Conservation (phyloP, 2,329 filamentous ascomycete species). For the Domatiomyces catenatus region DNA sequence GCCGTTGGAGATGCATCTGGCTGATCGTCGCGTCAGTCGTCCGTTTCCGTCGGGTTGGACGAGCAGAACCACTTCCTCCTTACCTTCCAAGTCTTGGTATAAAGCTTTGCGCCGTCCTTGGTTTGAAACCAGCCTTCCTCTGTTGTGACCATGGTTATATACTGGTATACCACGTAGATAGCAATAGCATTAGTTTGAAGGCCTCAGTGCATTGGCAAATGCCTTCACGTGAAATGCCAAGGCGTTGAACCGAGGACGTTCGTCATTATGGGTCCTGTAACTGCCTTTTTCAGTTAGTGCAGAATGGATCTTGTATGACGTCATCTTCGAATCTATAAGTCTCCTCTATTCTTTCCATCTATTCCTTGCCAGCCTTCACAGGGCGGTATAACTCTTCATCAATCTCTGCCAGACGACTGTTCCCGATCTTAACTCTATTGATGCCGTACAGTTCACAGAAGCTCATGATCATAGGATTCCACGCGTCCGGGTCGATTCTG, state of each 20-base stretch:
- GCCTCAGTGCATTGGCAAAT: neutral
- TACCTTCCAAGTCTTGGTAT: slow-evolving; percentile 48
- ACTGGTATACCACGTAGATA: neutral
- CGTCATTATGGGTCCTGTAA: too few species aligned
- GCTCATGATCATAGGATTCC: slow-evolving; percentile 31
- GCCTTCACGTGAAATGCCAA: neutral
- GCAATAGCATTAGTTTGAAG: neutral
- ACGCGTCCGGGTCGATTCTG: slow-evolving; percentile 29
- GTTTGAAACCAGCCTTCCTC: slow-evolving; percentile 38
- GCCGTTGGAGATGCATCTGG: slow-evolving; percentile 39
- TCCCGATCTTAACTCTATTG: slow-evolving; percentile 7
- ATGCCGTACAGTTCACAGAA: slow-evolving; percentile 32
- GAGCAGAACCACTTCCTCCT: slow-evolving; percentile 13
- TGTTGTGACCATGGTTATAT: slow-evolving; percentile 24
- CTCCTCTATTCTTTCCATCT: too few species aligned
- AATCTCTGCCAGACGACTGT: slow-evolving; percentile 8
- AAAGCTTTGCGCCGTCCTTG: slow-evolving; percentile 39
- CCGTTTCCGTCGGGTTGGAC: neutral
- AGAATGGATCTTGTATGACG: too few species aligned
- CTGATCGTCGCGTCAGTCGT: slow-evolving; percentile 3
- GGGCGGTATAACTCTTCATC: slow-evolving; percentile 9
- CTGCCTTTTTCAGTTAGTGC: too few species aligned
- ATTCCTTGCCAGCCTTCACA: slow-evolving; percentile 1
- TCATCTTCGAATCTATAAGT: too few species aligned
- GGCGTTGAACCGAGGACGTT: neutral